Evolutionary conservation across 306 rosid genomes (phyloP).

Genomic region (Ammopiptanthus mongolicus): DNA sequence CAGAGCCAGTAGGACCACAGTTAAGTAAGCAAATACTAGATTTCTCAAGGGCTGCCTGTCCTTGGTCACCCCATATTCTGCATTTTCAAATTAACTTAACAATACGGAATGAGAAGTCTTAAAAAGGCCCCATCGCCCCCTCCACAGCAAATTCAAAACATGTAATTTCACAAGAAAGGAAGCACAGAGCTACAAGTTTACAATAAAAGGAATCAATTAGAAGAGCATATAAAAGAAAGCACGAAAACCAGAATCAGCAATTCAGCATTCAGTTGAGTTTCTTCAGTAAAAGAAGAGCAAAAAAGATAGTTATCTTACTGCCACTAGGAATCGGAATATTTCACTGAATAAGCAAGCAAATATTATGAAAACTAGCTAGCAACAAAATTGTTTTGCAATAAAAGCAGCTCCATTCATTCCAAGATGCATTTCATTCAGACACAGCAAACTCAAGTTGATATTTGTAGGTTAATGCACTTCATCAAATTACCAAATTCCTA

Average conservation of each 20-base stretch:
- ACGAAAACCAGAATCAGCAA: background rate
- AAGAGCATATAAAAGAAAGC: background rate
- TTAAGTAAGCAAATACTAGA: constrained; percentile 84
- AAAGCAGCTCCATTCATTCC: background rate
- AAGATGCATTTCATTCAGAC: background rate
- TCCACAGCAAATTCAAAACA: background rate
- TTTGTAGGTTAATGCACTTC: background rate
- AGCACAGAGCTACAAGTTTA: background rate
- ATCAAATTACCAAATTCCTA: constrained; percentile 8
- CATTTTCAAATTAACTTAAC: constrained; percentile 17
- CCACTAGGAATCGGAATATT: background rate
- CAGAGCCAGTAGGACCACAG: constrained; percentile 98
- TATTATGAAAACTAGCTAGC: background rate
- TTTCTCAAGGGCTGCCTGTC: constrained; percentile 77
- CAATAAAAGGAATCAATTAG: background rate
- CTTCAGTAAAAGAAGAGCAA: background rate
- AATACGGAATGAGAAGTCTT: background rate
- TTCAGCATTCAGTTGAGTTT: background rate
- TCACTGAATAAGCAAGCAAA: background rate
- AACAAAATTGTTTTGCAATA: background rate
- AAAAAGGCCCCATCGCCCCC: background rate
- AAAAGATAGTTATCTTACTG: background rate
- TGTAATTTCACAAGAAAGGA: background rate
- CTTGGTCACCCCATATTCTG: constrained; percentile 90
- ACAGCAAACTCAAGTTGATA: background rate